Conservation (phyloP, 2,329 filamentous ascomycete species). For the Beauveria caledonica region DNA sequence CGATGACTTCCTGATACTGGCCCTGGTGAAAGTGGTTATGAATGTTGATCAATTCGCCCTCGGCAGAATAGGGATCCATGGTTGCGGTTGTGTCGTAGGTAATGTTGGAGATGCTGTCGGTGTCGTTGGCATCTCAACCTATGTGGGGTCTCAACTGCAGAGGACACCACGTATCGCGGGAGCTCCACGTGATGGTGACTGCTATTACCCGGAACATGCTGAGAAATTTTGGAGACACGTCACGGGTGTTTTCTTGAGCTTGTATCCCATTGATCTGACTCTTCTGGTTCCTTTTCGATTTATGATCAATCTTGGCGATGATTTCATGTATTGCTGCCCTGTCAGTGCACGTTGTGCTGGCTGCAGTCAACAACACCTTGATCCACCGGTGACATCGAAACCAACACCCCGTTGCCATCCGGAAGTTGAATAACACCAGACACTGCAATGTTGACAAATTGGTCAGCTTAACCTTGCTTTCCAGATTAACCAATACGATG, state of each 20-base stretch:
- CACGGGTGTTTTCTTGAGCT: background rate
- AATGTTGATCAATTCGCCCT: slow-evolving; percentile 64
- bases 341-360: no score
- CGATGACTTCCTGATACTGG: slow-evolving; percentile 78
- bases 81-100: slow-evolving; percentile 15
- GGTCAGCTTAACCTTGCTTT: no score
- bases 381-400: no score
- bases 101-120: background rate
- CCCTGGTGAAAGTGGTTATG: slow-evolving; percentile 67
- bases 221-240: background rate
- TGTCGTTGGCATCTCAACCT: background rate
- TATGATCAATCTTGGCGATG: no score
- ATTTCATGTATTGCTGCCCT: background rate
- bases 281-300: no score
- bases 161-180: slow-evolving; percentile 5
- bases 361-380: no score
- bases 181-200: slow-evolving; percentile 5
- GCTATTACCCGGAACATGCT: slow-evolving; percentile 1
- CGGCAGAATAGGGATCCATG: slow-evolving; percentile 64
- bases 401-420: no score
- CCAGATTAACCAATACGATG: no score
- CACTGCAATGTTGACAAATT: no score
- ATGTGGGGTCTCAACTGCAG: background rate
- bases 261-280: background rate
- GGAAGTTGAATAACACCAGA: no score